phyloP scores from a whole-genome alignment of 306 rosid genomes.

The Quercus gilva region DNA sequence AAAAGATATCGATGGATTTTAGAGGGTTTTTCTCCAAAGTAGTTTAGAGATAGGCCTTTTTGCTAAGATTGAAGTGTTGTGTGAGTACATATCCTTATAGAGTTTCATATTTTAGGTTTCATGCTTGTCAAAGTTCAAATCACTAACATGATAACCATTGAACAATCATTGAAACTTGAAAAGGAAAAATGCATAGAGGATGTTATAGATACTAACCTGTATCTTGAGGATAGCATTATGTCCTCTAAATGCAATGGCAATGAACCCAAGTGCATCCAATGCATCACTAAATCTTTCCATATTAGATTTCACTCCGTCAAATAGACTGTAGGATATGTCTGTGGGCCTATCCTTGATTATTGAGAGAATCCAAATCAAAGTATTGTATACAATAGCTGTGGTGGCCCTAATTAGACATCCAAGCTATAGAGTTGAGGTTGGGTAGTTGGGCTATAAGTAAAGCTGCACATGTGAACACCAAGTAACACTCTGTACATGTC shows the following conservation, averaged over 20 bases:
- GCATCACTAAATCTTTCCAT: constrained; percentile 13
- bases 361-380: constrained; percentile 54
- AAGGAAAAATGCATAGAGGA: no score
- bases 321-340: constrained; percentile 22
- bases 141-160: no score
- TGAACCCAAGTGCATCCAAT: constrained; percentile 52
- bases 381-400: constrained; percentile 29
- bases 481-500: constrained; percentile 34
- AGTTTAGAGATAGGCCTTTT: no score
- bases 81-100: no score
- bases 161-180: no score
- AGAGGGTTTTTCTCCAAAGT: no score
- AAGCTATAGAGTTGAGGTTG: constrained; percentile 54
- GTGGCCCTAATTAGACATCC: constrained; percentile 50
- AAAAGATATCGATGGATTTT: no score
- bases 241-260: constrained; percentile 56
- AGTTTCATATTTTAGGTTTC: no score
- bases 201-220: constrained; percentile 33
- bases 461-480: constrained; percentile 46
- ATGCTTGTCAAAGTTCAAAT: no score
- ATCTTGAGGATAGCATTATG: constrained; percentile 74
- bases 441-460: constrained; percentile 56
- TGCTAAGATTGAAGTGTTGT: no score
- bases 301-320: background rate
- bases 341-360: constrained; percentile 35